Percentiles rank a stretch among this genome's conserved stretches.
These are phyloP conservation scores for Aspergillus puulaauensis DNA, from an alignment of 2,329 filamentous ascomycete species.

Conservation along the genomic window DNA sequence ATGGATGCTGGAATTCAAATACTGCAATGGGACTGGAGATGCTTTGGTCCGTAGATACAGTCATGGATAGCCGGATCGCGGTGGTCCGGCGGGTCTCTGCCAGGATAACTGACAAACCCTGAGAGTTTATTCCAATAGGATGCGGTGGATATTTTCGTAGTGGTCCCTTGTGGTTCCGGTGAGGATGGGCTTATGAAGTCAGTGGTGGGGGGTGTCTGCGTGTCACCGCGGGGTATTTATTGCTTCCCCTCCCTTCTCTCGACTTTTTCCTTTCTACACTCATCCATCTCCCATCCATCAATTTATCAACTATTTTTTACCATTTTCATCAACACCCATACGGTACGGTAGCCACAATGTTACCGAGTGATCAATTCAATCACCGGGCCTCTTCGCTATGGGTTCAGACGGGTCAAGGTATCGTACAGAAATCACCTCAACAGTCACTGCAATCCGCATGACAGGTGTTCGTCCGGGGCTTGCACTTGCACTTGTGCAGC, in stretches of 20 bases:
- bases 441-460: constrained; percentile 41
- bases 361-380: constrained; percentile 13
- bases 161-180: constrained; percentile 10
- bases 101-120: neutral
- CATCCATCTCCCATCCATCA: neutral
- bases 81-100: constrained; percentile 8
- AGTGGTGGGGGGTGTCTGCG: constrained; percentile 9
- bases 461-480: constrained; percentile 41
- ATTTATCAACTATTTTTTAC: neutral
- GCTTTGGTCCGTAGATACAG: neutral
- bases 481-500: no score
- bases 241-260: constrained; percentile 15
- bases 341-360: constrained; percentile 33
- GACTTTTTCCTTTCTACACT: neutral
- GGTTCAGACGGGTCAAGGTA: constrained; percentile 43
- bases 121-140: constrained; percentile 9
- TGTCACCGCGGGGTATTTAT: constrained; percentile 10
- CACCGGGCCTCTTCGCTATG: constrained; percentile 26
- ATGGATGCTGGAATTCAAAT: neutral
- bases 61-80: constrained; percentile 4
- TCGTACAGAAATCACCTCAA: constrained; percentile 31
- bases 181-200: constrained; percentile 2
- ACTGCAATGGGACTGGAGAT: no score
- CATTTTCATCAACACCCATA: constrained; percentile 7
- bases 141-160: constrained; percentile 3